These are phyloP conservation scores for Rosa hybrid DNA, from an alignment of 331 rosid genomes.

Conservation along the genomic window DNA sequence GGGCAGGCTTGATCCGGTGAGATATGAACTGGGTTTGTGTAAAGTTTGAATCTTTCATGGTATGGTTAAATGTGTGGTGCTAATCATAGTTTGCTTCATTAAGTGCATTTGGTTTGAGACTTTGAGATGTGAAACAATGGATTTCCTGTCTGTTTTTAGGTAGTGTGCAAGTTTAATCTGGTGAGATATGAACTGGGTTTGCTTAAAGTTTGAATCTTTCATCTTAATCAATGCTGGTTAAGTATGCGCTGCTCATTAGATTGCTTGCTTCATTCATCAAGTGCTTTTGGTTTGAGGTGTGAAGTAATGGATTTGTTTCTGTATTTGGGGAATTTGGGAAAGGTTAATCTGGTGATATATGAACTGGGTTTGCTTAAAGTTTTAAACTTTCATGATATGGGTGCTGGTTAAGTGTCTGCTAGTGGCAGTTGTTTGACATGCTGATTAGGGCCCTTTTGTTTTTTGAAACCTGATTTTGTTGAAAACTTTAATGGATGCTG, in stretches of 20 bases:
- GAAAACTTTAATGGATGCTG: too few relatives aligned
- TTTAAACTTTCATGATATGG: background rate
- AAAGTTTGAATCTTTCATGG: background rate
- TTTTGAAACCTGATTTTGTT: background rate
- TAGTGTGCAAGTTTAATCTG: background rate
- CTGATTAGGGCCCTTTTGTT: background rate
- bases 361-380: background rate
- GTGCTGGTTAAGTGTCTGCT: background rate
- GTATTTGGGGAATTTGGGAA: background rate
- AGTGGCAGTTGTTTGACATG: background rate
- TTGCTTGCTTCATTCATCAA: background rate
- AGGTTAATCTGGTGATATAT: background rate
- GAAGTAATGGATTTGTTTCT: background rate
- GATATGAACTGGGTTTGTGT: constrained; percentile 8
- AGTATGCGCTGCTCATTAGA: background rate
- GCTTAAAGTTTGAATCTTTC: background rate
- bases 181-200: background rate
- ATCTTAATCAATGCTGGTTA: background rate
- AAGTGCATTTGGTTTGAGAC: background rate
- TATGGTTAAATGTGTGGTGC: background rate
- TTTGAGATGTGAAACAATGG: background rate
- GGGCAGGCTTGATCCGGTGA: background rate
- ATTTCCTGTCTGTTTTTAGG: background rate
- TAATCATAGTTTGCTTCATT: too few relatives aligned
- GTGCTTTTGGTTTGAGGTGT: background rate